A percentile compares a stretch with the other conserved stretches of the same genome.
These are phyloP conservation scores for Coemansia sp. DNA, from an alignment of 192 early-diverging fungal genomes.

Conservation along the genomic window DNA sequence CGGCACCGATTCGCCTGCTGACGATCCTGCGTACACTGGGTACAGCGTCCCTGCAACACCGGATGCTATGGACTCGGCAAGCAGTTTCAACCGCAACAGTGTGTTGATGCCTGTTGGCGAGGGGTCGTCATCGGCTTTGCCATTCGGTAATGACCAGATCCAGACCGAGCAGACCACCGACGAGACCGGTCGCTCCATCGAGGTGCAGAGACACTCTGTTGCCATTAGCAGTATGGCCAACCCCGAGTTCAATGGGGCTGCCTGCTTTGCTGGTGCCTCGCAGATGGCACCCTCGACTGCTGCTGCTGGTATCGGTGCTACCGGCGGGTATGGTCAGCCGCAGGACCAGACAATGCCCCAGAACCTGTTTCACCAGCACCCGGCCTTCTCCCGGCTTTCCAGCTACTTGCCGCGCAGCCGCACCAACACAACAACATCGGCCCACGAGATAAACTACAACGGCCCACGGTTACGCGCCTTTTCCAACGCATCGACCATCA, in stretches of 20 bases:
- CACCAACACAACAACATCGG: constrained; percentile 35
- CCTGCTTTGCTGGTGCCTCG: neutral
- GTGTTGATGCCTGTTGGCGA: constrained; percentile 15
- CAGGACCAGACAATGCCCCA: neutral
- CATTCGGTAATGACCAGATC: constrained; percentile 24
- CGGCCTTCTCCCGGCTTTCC: constrained; percentile 39
- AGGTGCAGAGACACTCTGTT: constrained; percentile 34
- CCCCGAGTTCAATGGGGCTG: constrained; percentile 1
- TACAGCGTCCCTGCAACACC: constrained; percentile 11
- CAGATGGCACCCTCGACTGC: neutral
- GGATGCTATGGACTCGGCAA: constrained; percentile 1
- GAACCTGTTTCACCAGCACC: constrained; percentile 17
- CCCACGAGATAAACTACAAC: constrained; percentile 42
- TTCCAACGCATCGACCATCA: constrained; percentile 42
- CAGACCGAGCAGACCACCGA: constrained; percentile 26
- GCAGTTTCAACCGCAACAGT: constrained; percentile 7
- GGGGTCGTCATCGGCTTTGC: constrained; percentile 1
- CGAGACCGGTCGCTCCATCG: constrained; percentile 28
- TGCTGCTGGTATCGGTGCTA: neutral
- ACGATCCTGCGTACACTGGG: constrained; percentile 35
- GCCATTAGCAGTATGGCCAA: neutral
- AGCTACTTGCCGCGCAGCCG: constrained; percentile 43
- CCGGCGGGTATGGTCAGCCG: neutral
- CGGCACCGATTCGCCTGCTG: constrained; percentile 18
- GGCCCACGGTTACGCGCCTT: constrained; percentile 47